Evolutionary conservation across 225 moss, liverwort and hornwort genomes (phyloP), one percentile per base, ranked within the genome.

Genomic region (Polytrichum commune): DNA sequence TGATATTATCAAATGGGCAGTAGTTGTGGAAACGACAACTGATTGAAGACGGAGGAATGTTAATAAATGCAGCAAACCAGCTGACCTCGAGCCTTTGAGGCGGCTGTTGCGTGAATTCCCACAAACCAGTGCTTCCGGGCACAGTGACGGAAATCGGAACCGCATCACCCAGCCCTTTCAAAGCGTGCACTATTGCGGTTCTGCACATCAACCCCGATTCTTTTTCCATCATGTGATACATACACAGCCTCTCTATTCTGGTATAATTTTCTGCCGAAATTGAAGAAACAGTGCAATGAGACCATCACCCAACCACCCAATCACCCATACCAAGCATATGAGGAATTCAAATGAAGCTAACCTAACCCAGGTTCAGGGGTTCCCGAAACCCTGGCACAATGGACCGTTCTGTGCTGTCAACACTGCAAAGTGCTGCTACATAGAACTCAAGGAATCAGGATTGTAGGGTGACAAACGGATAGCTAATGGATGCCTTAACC

Each of bases 71-170:
- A 56, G 29, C n/a, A 22, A 32, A 13, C 29, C 3, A 20, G 4
- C 62, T 33, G 7, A 71, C 71, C 71, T 71, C 62, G n/a, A 23
- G 35, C 35, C 9, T 46, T 26, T 20, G 5, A 62, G 56, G 69
- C 16, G 61, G 19, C 29, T 58, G n/a, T 26, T 63, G 20, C 27
- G 58, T 3, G 24, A 98, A 93, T 67, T 95, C 98, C 98, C 98
- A 98, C 60, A 98, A 69, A 27, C 98, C 98, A 4, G 92, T 84
- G 46, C 72, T 71, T 67, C 98, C 98, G 0, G 98, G 98, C 13
- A 85, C 83, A 1, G 84, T 82, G 23, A 98, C 75, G 8, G 95
- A 95, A 27, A 98, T 64, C 5, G 93, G 95, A 1, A 98, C 80
- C 0, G 90, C 87, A 53, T 93, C 89, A 2, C 68, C 83, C 32